A percentile compares a stretch with the other conserved stretches of the same genome.
These are phyloP conservation scores for Penicillium samsonianum DNA, from an alignment of 495 filamentous ascomycete genomes.

Conservation along the genomic window DNA sequence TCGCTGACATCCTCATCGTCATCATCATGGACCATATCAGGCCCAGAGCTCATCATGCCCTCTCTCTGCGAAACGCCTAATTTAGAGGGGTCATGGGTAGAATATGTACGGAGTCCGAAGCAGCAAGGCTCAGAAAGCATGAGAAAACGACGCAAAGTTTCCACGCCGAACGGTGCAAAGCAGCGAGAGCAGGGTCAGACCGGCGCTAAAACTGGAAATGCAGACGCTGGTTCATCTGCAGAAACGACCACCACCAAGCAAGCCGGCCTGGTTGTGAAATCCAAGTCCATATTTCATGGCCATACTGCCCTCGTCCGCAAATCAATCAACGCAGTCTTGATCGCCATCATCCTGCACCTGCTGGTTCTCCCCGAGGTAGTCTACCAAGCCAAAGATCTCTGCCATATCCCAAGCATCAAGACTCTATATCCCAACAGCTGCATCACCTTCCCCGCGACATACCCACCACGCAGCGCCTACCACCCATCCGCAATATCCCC, in stretches of 20 bases:
- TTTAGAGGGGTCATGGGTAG: conserved; percentile 43
- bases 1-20: conserved; percentile 33
- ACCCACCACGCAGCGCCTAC: conserved; percentile 15
- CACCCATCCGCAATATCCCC: conserved; percentile 14
- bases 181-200: background rate
- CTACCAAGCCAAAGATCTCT: conserved; percentile 39
- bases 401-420: conserved; percentile 30
- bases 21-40: conserved; percentile 33
- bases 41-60: conserved; percentile 51
- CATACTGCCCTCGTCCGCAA: conserved; percentile 23
- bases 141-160: conserved; percentile 34
- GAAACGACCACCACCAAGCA: conserved; percentile 1
- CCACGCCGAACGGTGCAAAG: conserved; percentile 4
- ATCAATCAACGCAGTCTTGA: conserved; percentile 35
- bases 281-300: conserved; percentile 3
- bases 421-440: conserved; percentile 41
- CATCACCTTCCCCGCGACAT: conserved; percentile 15
- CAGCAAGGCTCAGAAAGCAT: conserved; percentile 17
- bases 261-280: conserved; percentile 1
- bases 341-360: conserved; percentile 38
- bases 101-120: conserved; percentile 22
- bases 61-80: conserved; percentile 43
- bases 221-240: conserved; percentile 17
- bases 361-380: conserved; percentile 45
- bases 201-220: background rate